Evolutionary conservation across 2,329 filamentous ascomycete species (phyloP).

Genomic region (Fusarium chlamydosporum): DNA sequence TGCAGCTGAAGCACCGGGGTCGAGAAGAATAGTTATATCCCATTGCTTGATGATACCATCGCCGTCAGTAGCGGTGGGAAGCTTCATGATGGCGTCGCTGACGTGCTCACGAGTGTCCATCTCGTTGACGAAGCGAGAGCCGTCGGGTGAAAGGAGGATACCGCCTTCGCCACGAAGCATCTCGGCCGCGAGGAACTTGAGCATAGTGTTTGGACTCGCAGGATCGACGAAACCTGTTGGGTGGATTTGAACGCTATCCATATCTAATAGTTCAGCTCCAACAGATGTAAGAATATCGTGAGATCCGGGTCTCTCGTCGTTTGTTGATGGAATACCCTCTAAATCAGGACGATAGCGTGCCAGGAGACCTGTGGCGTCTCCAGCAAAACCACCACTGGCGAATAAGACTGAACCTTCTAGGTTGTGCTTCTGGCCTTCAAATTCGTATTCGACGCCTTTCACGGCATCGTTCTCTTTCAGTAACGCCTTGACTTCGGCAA

Average conservation of each 20-base stretch:
- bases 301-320: constrained; percentile 69
- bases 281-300: constrained; percentile 60
- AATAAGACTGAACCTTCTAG: constrained; percentile 68
- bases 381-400: constrained; percentile 73
- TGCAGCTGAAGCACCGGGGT: constrained; percentile 68
- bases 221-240: constrained; percentile 75
- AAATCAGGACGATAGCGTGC: constrained; percentile 71
- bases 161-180: constrained; percentile 74
- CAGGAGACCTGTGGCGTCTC: constrained; percentile 70
- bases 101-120: constrained; percentile 71
- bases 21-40: constrained; percentile 70
- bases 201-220: constrained; percentile 57
- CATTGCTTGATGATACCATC: constrained; percentile 63
- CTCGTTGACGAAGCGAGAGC: constrained; percentile 73
- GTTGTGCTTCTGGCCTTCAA: constrained; percentile 55
- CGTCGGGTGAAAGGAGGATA: constrained; percentile 63
- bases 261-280: constrained; percentile 63
- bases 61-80: constrained; percentile 51
- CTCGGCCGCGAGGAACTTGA: constrained; percentile 76
- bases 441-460: constrained; percentile 66
- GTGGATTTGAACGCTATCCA: constrained; percentile 73
- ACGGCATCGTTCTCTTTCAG: constrained; percentile 57
- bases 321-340: constrained; percentile 72
- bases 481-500: constrained; percentile 67
- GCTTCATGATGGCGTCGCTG: constrained; percentile 65